Conservation (phyloP, 805 yeast genomes). For the Blastobotrys chiropterorum region DNA sequence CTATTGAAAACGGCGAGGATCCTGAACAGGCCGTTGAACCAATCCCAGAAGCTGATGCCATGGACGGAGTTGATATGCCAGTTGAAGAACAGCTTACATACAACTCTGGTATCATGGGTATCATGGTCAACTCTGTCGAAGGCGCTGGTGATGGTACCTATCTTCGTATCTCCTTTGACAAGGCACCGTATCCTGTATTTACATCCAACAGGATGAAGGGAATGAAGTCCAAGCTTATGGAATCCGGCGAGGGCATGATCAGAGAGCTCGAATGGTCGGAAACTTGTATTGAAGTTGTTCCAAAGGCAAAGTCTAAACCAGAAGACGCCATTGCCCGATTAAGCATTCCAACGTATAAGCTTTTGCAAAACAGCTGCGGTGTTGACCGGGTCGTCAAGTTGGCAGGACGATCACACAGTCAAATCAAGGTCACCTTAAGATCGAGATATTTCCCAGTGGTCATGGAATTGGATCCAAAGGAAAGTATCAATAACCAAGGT, state of each 20-base stretch:
- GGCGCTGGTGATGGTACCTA: conserved; percentile 47
- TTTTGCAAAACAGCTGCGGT: conserved; percentile 59
- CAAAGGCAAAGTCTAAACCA: conserved; percentile 39
- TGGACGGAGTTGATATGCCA: conserved; percentile 39
- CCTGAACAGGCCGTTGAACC: conserved; percentile 17
- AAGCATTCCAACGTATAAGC: conserved; percentile 57
- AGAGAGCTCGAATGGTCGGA: conserved; percentile 74
- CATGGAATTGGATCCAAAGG: conserved; percentile 60
- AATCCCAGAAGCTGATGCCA: conserved; percentile 21
- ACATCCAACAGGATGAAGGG: conserved; percentile 44
- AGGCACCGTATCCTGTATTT: conserved; percentile 58
- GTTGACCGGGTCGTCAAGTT: conserved; percentile 53
- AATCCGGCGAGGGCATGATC: conserved; percentile 68
- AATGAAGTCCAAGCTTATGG: conserved; percentile 33
- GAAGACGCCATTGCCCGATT: conserved; percentile 57
- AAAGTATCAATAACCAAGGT: conserved; percentile 73
- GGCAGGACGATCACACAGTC: conserved; percentile 44
- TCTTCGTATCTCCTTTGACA: conserved; percentile 74
- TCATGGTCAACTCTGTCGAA: conserved; percentile 55
- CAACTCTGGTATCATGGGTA: conserved; percentile 72
- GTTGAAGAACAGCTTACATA: conserved; percentile 39
- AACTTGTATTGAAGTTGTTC: conserved; percentile 54
- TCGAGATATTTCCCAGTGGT: conserved; percentile 76
- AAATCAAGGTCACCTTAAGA: conserved; percentile 46
- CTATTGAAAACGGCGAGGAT: conserved; percentile 15